Conservation (phyloP, 2,329 filamentous ascomycete genomes). For the Aspergillus sp. region DNA sequence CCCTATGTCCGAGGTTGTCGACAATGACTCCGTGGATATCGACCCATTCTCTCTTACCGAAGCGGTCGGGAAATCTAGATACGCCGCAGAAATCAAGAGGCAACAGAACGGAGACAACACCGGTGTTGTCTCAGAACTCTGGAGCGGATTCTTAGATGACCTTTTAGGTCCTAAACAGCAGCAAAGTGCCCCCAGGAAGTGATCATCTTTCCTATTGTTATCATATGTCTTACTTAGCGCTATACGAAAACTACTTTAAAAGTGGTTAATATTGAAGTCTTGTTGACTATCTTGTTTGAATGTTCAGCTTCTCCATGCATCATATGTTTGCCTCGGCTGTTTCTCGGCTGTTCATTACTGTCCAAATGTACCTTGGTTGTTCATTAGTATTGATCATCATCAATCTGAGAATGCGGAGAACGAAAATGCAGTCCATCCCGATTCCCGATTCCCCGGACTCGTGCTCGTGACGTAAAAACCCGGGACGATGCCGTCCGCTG, state of each 20-base stretch:
- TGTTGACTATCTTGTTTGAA: neutral
- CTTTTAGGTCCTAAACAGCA: slow-evolving; percentile 35
- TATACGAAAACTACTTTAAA: slow-evolving; percentile 5
- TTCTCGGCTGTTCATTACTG: neutral
- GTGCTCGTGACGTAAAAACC: neutral
- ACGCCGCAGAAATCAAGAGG: slow-evolving; percentile 35
- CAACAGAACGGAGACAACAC: slow-evolving; percentile 33
- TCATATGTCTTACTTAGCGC: slow-evolving; percentile 12
- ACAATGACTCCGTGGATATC: slow-evolving; percentile 56
- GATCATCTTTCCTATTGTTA: slow-evolving; percentile 2
- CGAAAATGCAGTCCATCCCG: neutral
- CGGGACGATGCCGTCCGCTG: neutral
- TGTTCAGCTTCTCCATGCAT: neutral
- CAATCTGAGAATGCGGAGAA: neutral
- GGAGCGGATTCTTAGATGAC: slow-evolving; percentile 39
- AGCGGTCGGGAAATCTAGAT: slow-evolving; percentile 42
- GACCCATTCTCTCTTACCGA: slow-evolving; percentile 58
- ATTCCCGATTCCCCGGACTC: neutral
- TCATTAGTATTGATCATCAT: neutral
- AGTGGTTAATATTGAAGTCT: neutral
- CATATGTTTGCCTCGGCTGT: neutral
- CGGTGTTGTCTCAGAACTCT: slow-evolving; percentile 33
- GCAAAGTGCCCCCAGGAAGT: slow-evolving; percentile 22
- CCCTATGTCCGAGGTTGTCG: slow-evolving; percentile 59
- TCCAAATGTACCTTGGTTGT: neutral